Evolutionary conservation across 352 stramenopile genomes (phyloP), one percentile per base, ranked within the genome.

Genomic region (Globisporangium iwayamae): DNA sequence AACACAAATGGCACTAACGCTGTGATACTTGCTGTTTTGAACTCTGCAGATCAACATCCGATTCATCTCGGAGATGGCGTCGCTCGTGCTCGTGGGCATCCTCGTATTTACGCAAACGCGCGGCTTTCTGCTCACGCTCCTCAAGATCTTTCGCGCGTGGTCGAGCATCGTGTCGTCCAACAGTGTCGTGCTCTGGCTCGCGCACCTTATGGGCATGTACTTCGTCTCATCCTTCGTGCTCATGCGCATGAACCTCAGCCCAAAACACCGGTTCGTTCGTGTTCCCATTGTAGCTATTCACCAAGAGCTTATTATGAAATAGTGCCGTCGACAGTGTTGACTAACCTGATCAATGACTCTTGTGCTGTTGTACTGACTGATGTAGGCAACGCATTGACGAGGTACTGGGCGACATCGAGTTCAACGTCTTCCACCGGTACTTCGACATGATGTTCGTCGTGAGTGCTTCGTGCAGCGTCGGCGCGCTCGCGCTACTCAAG

Each of bases 191-290:
- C 74, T 94, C 3, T 92, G 77, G 80, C 72, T 94, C 32, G 85
- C 85, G 16, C 81, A 94, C 41, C 74, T 94, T 46, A 94, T 91
- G 85, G 85, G 85, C 14, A 94, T 91, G 83, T 94, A 94, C 69
- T 94, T 94, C 64, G 79, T 94, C 38, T 94, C 85, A 34, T 91
- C 85, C 2, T 94, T 94, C 52, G 83, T 94, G 47, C 75, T 94
- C 64, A 94, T 94, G 85, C 81, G 85, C 25, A 93, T 94, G 85
- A 94, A 94, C 65, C 75, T 94, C 43, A 89, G 82, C 43, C 67
- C 80, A 4, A 65, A 76, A 43, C 82, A 94, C 46, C 65, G 84
- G 81, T 91, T 71, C 62, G 68, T 60, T 3, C 45, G 4, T 48
- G 9, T 48, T 48, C 43, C 43, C 43, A 48, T 18, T n/a, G 13